Percentiles rank a stretch among this genome's conserved stretches.
phyloP scores from a whole-genome alignment of 208 protist genomes.

The Phytomonas serpens region DNA sequence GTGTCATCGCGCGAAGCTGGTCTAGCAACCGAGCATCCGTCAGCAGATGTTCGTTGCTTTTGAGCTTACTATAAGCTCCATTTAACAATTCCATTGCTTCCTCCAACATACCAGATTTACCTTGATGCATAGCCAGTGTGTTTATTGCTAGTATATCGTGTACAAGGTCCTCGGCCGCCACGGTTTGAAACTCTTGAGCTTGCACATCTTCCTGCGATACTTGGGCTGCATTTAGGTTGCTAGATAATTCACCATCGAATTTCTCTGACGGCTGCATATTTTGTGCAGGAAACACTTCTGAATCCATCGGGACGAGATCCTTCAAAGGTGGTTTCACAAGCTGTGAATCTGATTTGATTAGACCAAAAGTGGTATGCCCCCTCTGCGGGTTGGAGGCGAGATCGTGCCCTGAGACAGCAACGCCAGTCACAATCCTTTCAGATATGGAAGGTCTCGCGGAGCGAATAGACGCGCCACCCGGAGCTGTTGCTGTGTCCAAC shows the following conservation, averaged over 20 bases:
- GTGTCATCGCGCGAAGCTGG: slow-evolving; percentile 67
- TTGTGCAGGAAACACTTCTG: background rate
- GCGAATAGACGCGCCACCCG: background rate
- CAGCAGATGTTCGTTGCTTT: slow-evolving; percentile 18
- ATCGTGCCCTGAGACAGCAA: background rate
- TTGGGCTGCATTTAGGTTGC: background rate
- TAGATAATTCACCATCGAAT: slow-evolving; percentile 3
- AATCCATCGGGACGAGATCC: background rate
- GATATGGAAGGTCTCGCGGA: background rate
- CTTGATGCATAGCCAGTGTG: slow-evolving; percentile 74
- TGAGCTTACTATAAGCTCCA: slow-evolving; percentile 53
- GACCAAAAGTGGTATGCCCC: background rate
- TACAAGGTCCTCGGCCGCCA: slow-evolving; percentile 21
- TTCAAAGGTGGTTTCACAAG: background rate
- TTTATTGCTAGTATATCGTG: slow-evolving; percentile 78
- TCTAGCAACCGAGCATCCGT: slow-evolving; percentile 30
- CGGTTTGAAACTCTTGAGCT: background rate
- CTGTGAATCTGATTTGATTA: background rate
- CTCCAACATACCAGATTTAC: slow-evolving; percentile 34
- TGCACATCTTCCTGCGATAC: background rate
- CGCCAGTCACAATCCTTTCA: background rate
- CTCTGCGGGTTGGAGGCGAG: background rate
- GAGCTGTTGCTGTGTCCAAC: background rate
- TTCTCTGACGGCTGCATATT: background rate
- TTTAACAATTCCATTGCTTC: slow-evolving; percentile 40